phyloP scores from a whole-genome alignment of 2,329 filamentous ascomycete genomes.

The Acephala macrosclerotiorum region DNA sequence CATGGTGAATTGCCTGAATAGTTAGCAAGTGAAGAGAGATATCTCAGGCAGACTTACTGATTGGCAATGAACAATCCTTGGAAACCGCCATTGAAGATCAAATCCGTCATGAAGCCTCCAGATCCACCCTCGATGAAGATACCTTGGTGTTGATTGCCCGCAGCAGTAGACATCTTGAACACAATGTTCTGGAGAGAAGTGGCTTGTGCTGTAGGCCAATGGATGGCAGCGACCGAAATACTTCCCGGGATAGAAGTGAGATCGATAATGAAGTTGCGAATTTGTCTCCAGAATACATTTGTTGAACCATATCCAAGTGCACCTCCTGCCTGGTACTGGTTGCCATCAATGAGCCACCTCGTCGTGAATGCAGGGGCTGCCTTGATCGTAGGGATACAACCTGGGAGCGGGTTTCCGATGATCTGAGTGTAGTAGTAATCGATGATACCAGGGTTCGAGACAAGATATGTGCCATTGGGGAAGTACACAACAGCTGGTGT shows the following conservation, averaged over 20 bases:
- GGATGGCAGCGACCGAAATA: slow-evolving; percentile 50
- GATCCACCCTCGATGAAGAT: slow-evolving; percentile 67
- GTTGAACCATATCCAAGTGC: slow-evolving; percentile 75
- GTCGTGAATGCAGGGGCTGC: slow-evolving; percentile 73
- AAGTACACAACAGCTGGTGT: slow-evolving; percentile 49
- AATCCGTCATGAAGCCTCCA: slow-evolving; percentile 65
- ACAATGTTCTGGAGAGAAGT: slow-evolving; percentile 68
- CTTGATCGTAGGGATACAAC: slow-evolving; percentile 72
- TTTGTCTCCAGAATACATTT: slow-evolving; percentile 70
- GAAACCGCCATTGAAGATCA: slow-evolving; percentile 66
- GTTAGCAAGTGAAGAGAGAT: background rate
- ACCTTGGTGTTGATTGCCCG: slow-evolving; percentile 59
- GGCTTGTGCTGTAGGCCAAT: slow-evolving; percentile 62
- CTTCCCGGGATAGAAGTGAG: slow-evolving; percentile 44
- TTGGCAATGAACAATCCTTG: slow-evolving; percentile 67
- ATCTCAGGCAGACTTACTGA: slow-evolving; percentile 49
- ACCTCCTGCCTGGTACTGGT: slow-evolving; percentile 60
- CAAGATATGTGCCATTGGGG: slow-evolving; percentile 40
- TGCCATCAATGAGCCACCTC: slow-evolving; percentile 81
- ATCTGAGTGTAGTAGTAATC: slow-evolving; percentile 38
- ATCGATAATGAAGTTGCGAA: slow-evolving; percentile 72
- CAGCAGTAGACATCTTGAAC: slow-evolving; percentile 60
- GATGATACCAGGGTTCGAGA: slow-evolving; percentile 36
- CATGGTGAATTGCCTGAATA: slow-evolving; percentile 61
- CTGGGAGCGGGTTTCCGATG: slow-evolving; percentile 39